Percentiles rank a stretch among this genome's conserved stretches.
Evolutionary conservation across 176 grass and related monocot genomes (phyloP).

Genomic region (Saccharum officinarum): DNA sequence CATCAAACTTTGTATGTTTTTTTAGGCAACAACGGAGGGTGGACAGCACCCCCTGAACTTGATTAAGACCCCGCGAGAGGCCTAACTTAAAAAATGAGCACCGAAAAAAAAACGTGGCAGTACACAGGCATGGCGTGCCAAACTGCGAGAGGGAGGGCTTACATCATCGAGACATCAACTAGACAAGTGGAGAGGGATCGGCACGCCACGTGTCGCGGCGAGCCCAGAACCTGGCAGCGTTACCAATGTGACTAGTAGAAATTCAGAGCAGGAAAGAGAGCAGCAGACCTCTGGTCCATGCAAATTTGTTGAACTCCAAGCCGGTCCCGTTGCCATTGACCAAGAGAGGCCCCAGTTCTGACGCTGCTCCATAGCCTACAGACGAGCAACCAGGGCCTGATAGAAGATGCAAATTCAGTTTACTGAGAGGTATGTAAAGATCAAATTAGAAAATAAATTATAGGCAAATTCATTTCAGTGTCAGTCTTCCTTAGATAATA

Average conservation of each 20-base stretch:
- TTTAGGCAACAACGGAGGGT: no score
- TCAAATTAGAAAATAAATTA: no score
- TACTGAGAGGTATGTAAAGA: not conserved
- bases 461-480: not conserved
- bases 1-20: not conserved
- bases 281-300: conserved; percentile 71
- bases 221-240: no score
- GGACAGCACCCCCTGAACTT: not conserved
- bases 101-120: no score
- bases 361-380: conserved; percentile 81
- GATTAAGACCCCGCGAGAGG: no score
- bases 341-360: conserved; percentile 67
- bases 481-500: no score
- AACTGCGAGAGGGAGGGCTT: no score
- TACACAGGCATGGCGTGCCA: no score
- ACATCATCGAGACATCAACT: no score
- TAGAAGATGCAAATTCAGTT: not conserved
- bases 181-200: no score
- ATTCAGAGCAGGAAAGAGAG: not conserved
- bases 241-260: not conserved
- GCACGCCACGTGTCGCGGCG: no score
- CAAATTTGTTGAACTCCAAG: conserved; percentile 76
- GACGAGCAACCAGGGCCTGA: conserved; percentile 87
- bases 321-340: conserved; percentile 61
- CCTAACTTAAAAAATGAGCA: no score